Conservation (phyloP, 1,284 basidiomycete genomes). For the Pyrrhoderma noxium region DNA sequence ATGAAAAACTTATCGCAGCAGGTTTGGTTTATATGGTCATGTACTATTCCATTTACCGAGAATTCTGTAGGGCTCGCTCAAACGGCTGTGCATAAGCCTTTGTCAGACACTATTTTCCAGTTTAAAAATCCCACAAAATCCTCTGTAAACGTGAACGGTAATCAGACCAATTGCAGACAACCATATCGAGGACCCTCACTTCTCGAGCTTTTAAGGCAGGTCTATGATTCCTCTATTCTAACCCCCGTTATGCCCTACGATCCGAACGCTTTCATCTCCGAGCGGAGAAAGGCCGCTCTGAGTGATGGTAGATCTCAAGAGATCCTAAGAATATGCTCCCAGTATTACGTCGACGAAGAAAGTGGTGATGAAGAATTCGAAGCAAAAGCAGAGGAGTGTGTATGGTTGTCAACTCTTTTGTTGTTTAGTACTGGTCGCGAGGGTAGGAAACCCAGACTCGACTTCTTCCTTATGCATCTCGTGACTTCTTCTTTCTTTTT, state of each 20-base stretch:
- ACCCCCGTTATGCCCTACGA: conserved; percentile 49
- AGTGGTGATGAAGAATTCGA: conserved; percentile 34
- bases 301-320: conserved; percentile 37
- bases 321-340: conserved; percentile 40
- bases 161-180: conserved; percentile 25
- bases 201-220: conserved; percentile 42
- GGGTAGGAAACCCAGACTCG: conserved; percentile 46
- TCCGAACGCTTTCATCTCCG: conserved; percentile 34
- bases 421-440: conserved; percentile 44
- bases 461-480: conserved; percentile 71
- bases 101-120: conserved; percentile 24
- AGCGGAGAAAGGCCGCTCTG: conserved; percentile 32
- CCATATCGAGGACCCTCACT: conserved; percentile 30
- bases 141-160: too few species aligned
- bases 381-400: conserved; percentile 44
- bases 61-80: conserved; percentile 42
- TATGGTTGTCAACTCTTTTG: conserved; percentile 46
- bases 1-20: conserved; percentile 47
- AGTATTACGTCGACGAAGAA: conserved; percentile 40
- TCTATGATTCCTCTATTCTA: conserved; percentile 47
- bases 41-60: neutral
- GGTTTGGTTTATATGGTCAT: conserved; percentile 25
- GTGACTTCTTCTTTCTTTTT: conserved; percentile 49
- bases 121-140: too few species aligned
- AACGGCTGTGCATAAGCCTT: conserved; percentile 38